Conservation (phyloP, 257 asterid species). For the Solanum dulcamara region DNA sequence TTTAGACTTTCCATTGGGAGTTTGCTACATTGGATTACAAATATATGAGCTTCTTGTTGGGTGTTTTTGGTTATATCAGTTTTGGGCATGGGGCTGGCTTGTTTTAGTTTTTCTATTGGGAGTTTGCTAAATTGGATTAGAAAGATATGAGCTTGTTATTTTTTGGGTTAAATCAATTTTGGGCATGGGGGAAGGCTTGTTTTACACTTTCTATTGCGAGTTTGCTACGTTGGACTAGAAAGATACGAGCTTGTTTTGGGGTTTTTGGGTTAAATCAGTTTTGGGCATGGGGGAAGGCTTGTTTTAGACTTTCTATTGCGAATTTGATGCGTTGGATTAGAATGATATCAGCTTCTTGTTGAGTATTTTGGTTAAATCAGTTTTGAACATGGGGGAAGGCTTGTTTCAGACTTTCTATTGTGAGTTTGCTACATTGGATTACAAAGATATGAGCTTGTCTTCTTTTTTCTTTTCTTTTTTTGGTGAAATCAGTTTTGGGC, state of each 20-base stretch:
- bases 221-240: background rate
- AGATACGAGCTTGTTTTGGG: background rate
- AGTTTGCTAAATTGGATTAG: background rate
- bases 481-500: background rate
- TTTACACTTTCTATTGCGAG: background rate
- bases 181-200: background rate
- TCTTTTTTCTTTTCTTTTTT: background rate
- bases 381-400: background rate
- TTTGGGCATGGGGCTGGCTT: background rate
- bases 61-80: background rate
- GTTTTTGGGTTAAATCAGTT: background rate
- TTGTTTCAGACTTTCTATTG: background rate
- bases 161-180: background rate
- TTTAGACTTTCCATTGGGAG: background rate
- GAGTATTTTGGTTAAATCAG: background rate
- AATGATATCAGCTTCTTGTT: no score
- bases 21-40: background rate
- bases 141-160: background rate
- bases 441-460: background rate
- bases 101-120: background rate
- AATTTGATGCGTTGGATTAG: background rate
- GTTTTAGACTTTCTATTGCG: background rate
- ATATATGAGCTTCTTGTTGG: background rate
- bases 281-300: background rate
- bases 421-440: background rate